A percentile compares a stretch with the other conserved stretches of the same genome.
Evolutionary conservation across 2,329 filamentous ascomycete genomes (phyloP).

Genomic region (Reticulascus tulasneorum): DNA sequence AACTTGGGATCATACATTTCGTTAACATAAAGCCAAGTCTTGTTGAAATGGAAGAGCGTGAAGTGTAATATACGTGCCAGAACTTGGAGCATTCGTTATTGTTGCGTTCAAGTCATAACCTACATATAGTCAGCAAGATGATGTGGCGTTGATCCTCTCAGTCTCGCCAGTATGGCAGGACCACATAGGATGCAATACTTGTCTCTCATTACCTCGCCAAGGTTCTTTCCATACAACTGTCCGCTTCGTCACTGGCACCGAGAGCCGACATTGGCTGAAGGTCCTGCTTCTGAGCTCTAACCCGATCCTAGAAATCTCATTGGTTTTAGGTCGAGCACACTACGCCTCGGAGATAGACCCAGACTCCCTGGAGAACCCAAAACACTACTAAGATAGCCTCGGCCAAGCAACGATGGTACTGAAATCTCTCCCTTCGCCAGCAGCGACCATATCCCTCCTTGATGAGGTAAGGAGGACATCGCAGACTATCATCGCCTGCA

Average conservation of each 20-base stretch:
- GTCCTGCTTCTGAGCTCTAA: background rate
- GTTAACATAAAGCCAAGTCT: constrained; percentile 1
- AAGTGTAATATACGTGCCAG: too few relatives aligned
- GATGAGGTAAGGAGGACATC: background rate
- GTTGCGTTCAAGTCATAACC: too few relatives aligned
- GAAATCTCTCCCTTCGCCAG: background rate
- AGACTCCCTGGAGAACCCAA: too few relatives aligned
- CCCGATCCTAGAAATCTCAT: background rate
- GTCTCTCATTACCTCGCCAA: too few relatives aligned
- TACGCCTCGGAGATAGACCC: background rate
- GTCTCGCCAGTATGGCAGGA: too few relatives aligned
- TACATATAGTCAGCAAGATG: too few relatives aligned
- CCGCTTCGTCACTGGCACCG: background rate
- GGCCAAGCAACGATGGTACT: background rate
- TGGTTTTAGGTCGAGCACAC: background rate
- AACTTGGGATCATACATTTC: background rate
- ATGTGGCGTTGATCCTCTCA: too few relatives aligned
- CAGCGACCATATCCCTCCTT: background rate
- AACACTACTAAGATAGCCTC: too few relatives aligned
- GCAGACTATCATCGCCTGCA: background rate
- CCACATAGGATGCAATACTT: too few relatives aligned
- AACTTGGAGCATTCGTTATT: too few relatives aligned
- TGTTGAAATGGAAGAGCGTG: background rate
- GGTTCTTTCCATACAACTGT: background rate
- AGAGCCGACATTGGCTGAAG: background rate